phyloP scores from a whole-genome alignment of 192 early-diverging fungal species.

The Entrophospora sp. region DNA sequence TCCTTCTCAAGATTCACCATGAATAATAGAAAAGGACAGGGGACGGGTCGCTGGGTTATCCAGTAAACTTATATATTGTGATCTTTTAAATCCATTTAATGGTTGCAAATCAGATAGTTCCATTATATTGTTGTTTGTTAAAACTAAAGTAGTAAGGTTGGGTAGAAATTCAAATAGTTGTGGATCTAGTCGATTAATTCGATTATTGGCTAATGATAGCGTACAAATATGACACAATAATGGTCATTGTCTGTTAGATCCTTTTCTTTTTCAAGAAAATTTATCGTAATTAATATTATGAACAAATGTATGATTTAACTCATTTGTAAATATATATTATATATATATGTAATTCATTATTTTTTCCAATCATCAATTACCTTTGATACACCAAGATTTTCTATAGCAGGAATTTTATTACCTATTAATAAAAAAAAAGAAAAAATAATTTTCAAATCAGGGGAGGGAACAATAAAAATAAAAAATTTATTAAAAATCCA shows the following conservation, averaged over 20 bases:
- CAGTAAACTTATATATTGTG: conserved; percentile 63
- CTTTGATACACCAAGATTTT: conserved; percentile 93
- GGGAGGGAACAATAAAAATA: conserved; percentile 16
- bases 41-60: conserved; percentile 91
- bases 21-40: too few species aligned
- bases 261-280: too few species aligned
- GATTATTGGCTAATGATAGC: conserved; percentile 81
- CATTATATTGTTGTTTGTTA: conserved; percentile 77
- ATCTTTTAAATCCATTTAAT: conserved; percentile 33
- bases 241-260: conserved; percentile 95
- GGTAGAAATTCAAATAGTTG: conserved; percentile 60
- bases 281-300: too few species aligned
- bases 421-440: conserved; percentile 36
- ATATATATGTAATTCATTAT: too few species aligned
- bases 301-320: too few species aligned
- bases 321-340: too few species aligned
- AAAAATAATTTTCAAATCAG: conserved; percentile 18
- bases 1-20: too few species aligned
- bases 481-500: too few species aligned
- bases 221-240: conserved; percentile 60
- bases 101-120: conserved; percentile 85
- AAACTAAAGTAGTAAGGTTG: conserved; percentile 66
- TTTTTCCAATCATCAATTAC: too few species aligned
- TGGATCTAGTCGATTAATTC: conserved; percentile 71
- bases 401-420: conserved; percentile 81